Evolutionary conservation across 371 early-diverging fungal genomes (phyloP), one percentile per base, ranked within the genome.

Genomic region (Mortierella sp.): DNA sequence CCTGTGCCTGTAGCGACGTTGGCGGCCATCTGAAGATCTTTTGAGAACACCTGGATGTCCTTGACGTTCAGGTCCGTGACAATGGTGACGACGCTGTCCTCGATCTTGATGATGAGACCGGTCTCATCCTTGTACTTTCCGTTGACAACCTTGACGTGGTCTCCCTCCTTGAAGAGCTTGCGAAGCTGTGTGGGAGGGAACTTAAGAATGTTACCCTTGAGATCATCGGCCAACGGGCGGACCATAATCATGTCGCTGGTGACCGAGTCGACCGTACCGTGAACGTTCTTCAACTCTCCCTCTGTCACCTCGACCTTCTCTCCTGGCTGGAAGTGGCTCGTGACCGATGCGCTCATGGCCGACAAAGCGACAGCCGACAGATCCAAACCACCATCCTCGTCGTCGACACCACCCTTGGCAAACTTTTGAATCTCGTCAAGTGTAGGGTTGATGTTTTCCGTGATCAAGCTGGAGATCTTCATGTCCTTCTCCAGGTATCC

Each of bases 381-480:
- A 70, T 82, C 83, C 82, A 87, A 70, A 56, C 88, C 83, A 70
- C 93, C 94, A 49, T 89, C 92, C 55, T 90, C 92, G 10, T 92
- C 85, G 16, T 93, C 93, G 51, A 91, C 92, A 24, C 90, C 93
- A 18, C 92, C 91, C n/a, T 83, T 82, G 41, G 94, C 93, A 83
- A 98, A 97, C 79, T 90, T 87, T n/a, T 96, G 93, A 71, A 98
- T 96, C 88, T 99, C 99, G 75, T 98, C 99, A 80, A 99, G 90
- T 5, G 97, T 96, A 12, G 99, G 98, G 75, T 94, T 96, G 27
- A 97, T 95, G 84, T 94, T 92, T 24, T 95, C 95, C 11, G 92
- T 89, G 77, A 90, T 88, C 70, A 99, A 79, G 8, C 93, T 92
- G 16, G 92, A 87, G 27, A 96, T 89, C 87, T 97, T 97, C 84